These are phyloP conservation scores for Penicillium sp. DNA, from an alignment of 2,329 filamentous ascomycete genomes.

Conservation along the genomic window DNA sequence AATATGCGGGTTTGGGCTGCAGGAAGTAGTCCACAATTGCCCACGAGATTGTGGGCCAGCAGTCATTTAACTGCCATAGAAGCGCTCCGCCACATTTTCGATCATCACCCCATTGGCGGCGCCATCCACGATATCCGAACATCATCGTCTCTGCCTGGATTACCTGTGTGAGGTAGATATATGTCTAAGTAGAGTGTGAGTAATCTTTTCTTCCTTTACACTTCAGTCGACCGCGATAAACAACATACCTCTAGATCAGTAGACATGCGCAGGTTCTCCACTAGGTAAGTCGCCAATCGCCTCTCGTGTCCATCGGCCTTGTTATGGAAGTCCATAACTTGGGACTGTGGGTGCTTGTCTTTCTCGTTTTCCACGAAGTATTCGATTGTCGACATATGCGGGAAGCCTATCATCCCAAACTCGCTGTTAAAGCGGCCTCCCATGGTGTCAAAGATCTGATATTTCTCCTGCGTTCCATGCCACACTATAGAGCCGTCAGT, in stretches of 20 bases:
- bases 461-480: neutral
- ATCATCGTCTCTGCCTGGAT: neutral
- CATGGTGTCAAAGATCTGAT: neutral
- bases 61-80: neutral
- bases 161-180: neutral
- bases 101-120: neutral
- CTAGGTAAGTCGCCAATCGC: neutral
- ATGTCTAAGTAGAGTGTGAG: neutral
- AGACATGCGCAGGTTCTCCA: neutral
- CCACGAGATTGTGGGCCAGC: neutral
- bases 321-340: neutral
- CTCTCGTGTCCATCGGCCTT: neutral
- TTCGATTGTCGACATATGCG: neutral
- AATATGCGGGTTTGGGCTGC: neutral
- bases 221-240: too few species aligned
- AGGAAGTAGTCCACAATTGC: neutral
- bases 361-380: neutral
- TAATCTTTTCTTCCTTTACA: too few species aligned
- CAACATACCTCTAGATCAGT: neutral
- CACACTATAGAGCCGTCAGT: neutral
- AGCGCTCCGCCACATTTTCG: neutral
- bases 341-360: neutral
- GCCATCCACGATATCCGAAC: neutral
- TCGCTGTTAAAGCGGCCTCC: neutral
- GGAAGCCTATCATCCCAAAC: neutral